Evolutionary conservation across 1,284 basidiomycete species (phyloP).

Genomic region (Pseudozyma sp.): DNA sequence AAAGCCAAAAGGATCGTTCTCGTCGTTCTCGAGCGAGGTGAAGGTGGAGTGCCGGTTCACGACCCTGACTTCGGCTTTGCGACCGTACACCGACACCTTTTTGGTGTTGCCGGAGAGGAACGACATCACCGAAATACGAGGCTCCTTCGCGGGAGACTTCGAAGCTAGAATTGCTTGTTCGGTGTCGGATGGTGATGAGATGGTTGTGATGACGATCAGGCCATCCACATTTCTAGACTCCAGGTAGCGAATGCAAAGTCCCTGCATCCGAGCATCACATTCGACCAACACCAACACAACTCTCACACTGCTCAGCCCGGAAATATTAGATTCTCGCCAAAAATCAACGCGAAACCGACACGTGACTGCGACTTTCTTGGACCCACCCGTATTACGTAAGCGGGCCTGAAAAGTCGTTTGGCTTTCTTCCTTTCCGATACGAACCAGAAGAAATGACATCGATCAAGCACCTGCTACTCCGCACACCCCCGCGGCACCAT

Average conservation of each 20-base stretch:
- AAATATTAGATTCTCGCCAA: background rate
- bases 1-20: conserved; percentile 48
- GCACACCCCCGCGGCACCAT: background rate
- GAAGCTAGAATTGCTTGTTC: background rate
- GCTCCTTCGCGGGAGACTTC: no score
- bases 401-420: background rate
- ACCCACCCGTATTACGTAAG: conserved; percentile 23
- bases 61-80: conserved; percentile 29
- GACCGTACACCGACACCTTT: conserved; percentile 51
- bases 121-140: conserved; percentile 17
- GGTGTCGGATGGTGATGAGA: background rate
- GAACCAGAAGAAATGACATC: background rate
- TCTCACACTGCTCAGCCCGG: background rate
- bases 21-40: conserved; percentile 24
- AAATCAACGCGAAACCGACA: conserved; percentile 25
- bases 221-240: background rate
- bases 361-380: conserved; percentile 18
- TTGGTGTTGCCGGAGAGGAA: conserved; percentile 37
- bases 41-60: conserved; percentile 37
- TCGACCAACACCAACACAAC: conserved; percentile 14
- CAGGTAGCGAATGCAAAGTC: no score
- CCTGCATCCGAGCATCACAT: no score
- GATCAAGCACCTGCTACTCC: no score
- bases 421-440: conserved; percentile 9
- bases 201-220: background rate